Evolutionary conservation across 1,284 basidiomycete genomes (phyloP), one percentile per base, ranked within the genome.

Genomic region (Malassezia pachydermatis): DNA sequence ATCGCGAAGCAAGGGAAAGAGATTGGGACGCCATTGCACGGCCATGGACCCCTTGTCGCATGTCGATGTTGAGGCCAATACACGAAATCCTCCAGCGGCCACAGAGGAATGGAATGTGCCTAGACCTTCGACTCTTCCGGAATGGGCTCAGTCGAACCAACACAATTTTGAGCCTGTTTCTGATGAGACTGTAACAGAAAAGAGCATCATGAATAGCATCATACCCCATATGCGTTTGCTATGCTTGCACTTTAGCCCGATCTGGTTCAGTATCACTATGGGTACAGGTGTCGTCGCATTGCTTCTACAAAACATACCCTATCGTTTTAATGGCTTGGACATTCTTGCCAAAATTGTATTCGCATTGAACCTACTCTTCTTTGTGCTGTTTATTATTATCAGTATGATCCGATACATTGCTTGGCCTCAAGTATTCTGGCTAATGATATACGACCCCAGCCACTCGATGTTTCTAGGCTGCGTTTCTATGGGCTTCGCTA

Each of bases 401-500:
- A 61, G 55, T 20, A 33, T 61, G 3, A 72, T 74, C 4, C 77
- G 83, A 25, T 84, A 82, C 67, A 62, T 73, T 24, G 58, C 77
- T 36, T 82, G 78, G 67, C 79, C 79, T 1, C 74, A 77, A 13
- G 70, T 81, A 27, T 83, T 83, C 8, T 51, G 34, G 8, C 67
- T 76, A 4, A 78, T 82, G 72, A 62, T 83, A 19, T 74, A 70
- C 14, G 80, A 86, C 63, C 79, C 81, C 4, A 73, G 76, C 0
- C 79, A 81, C 44, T 80, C 82, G 55, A 75, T 86, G 44, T 86
- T 79, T 63, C 75, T 81, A 24, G 81, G 81, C 10, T 79, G 79
- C 20, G 79, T 82, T 46, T 79, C 83, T 0, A 86, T 86, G 83
- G 83, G 79, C 4, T 76, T 78, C 11, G 32, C 79, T 0, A 86